Base-by-base conservation (phyloP, 2,329 filamentous ascomycete species). In the Drechslerella stenobrocha region DNA sequence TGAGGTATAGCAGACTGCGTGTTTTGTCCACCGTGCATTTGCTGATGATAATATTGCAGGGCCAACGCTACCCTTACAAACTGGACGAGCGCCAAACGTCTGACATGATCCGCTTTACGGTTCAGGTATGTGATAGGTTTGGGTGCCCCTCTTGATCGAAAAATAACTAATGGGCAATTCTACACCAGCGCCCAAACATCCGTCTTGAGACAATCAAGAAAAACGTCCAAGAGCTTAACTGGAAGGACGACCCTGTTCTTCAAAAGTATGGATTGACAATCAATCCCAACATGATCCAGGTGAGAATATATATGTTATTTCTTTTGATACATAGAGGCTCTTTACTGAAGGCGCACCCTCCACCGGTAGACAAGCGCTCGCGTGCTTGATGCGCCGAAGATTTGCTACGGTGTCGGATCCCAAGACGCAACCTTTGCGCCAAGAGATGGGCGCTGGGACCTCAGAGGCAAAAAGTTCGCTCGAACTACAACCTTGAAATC, bases 31-130 rank as follows among this genome's bases (percentile, higher is more conserved):
- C 24, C 45, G 30, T 50, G 52, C 18, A 59, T 45, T 28, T 34
- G n/a, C n/a, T n/a, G n/a, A 28, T 48, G 23, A 34, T 30, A 9
- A 11, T 71, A n/a, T 26, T 34, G 11, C 20, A 71, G 61, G 73
- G 83, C 74, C 85, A 87, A 74, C 79, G 82, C 0, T 88, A 86
- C 70, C 78, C 79, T 0, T 86, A 79, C 77, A 88, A 87, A 76
- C 75, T 88, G 1, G 81, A 81, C 53, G 79, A 75, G 0, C 63
- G 77, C 0, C 81, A 95, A 77, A 96, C 92, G 0, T 79, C 86
- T 0, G 78, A 82, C 3, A 98, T 98, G 93, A 96, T 98, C 79
- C 92, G 88, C 76, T 90, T 92, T 73, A 91, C 92, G 0, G 92
- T 96, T 2, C 82, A 70, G 32, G 60, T 70, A 52, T 55, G 55